Base-by-base conservation (phyloP, 2,329 filamentous ascomycete genomes). In the Clonostachys rhizophaga region DNA sequence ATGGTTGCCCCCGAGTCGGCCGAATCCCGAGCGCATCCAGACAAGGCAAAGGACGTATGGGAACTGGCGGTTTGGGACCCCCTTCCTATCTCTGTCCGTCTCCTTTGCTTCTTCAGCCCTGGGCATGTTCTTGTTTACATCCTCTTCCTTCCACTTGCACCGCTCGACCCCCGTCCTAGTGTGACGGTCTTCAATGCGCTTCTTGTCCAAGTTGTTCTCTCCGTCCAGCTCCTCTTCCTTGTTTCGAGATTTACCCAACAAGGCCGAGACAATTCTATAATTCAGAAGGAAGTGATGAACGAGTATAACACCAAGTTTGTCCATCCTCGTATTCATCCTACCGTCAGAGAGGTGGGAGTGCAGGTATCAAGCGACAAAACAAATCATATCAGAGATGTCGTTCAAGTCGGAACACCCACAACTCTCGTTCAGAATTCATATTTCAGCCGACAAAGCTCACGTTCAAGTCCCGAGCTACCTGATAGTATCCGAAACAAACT, bases 271-370 rank as follows among this genome's bases (percentile, higher is more conserved):
- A 82, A 81, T 3, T 77, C 84, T 3, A 78, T 96, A 42, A 87
- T 99, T 49, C 90, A 95, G 55, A 90, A 87, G 56, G 89, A 97
- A 66, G 92, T 97, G 6, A 77, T 97, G 68, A 86, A 91, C 62
- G 94, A 99, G 68, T 99, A 99, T 62, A 90, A 97, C 62, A 89
- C 83, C 55, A 99, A 99, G 70, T 96, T 87, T 60, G 94, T 99
- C 1, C 90, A 95, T 59, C 94, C 94, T 3, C 79, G 85, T 11
- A 80, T 95, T n/a, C 88, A 95, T 56, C 88, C 87, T 8, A 74
- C 87, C 6, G 88, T 95, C 54, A 70, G 79, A 46, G 78, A 83
- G 81, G 90, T 92, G 2, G 87, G 83, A 6, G 94, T 87, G 1
- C 92, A 97, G 64, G 85, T 86, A 49, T 82, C 81, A 37, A 66